Percentiles rank a stretch among this genome's conserved stretches.
phyloP scores from a whole-genome alignment of 331 rosid genomes.

The Arachis monticola region DNA sequence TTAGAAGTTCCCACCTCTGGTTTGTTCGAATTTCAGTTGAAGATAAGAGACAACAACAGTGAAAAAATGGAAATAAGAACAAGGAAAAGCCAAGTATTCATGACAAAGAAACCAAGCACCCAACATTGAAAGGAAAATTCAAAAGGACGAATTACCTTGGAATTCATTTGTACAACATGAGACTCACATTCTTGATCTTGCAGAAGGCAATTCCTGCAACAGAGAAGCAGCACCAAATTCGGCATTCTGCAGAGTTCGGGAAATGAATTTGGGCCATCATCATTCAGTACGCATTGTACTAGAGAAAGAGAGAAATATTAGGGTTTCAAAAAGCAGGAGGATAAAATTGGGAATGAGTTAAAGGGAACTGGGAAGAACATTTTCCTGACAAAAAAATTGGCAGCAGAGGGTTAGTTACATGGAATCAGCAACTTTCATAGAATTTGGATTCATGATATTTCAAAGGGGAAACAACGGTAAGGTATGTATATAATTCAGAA shows the following conservation, averaged over 20 bases:
- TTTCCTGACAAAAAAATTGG: background rate
- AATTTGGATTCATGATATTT: background rate
- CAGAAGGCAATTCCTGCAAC: background rate
- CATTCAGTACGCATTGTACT: background rate
- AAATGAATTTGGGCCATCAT: background rate
- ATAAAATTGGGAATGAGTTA: background rate
- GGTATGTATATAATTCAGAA: background rate
- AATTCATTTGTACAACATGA: background rate
- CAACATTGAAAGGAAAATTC: too few relatives aligned
- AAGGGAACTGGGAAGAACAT: background rate
- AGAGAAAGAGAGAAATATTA: background rate
- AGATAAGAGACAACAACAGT: too few relatives aligned
- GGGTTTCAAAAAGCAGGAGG: too few relatives aligned
- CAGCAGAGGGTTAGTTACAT: background rate
- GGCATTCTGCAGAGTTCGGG: background rate
- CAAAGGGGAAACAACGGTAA: background rate
- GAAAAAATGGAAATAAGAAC: too few relatives aligned
- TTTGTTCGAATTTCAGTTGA: too few relatives aligned
- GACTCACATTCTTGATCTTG: background rate
- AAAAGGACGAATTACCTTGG: too few relatives aligned
- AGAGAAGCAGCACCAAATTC: background rate
- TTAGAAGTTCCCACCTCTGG: too few relatives aligned
- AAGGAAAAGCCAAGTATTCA: too few relatives aligned
- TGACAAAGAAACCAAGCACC: too few relatives aligned
- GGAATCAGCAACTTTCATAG: too few relatives aligned